phyloP scores from a whole-genome alignment of 495 filamentous ascomycete genomes.

The Neurospora tetraspora region DNA sequence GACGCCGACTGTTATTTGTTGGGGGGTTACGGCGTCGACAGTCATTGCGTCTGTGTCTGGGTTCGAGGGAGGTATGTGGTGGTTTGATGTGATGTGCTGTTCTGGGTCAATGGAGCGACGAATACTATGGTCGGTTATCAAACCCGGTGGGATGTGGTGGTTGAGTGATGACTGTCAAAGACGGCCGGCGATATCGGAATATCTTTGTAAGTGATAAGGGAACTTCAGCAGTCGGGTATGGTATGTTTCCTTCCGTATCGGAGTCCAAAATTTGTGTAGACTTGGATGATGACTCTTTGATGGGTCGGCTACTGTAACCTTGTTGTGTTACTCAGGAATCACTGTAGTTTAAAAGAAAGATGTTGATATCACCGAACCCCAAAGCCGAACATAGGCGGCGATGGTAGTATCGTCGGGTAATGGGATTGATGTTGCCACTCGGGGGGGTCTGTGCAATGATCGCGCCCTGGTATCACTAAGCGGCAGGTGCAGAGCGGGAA shows the following conservation, averaged over 20 bases:
- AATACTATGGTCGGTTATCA: not conserved
- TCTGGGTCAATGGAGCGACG: not conserved
- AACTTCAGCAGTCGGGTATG: not conserved
- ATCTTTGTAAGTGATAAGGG: not conserved
- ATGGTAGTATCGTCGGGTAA: not conserved
- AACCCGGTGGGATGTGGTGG: not conserved
- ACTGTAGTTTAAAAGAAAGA: not conserved
- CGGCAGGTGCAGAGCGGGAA: not conserved
- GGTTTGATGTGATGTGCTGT: not conserved
- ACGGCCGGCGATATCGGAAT: not conserved
- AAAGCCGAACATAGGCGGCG: not conserved
- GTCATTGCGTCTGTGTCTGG: not conserved
- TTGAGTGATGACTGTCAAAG: not conserved
- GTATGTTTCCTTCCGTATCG: not conserved
- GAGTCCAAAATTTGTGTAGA: not conserved
- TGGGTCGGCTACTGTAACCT: not conserved
- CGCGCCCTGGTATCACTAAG: not conserved
- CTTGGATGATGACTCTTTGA: not conserved
- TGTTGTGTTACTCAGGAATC: not conserved
- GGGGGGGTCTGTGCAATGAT: not conserved
- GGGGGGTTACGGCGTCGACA: not conserved
- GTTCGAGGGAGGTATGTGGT: not conserved
- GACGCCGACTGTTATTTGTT: conserved; percentile 60
- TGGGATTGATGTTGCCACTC: not conserved
- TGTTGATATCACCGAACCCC: not conserved